phyloP scores from a whole-genome alignment of 1,139 yeast species.

The Saccharomyces hybrid region DNA sequence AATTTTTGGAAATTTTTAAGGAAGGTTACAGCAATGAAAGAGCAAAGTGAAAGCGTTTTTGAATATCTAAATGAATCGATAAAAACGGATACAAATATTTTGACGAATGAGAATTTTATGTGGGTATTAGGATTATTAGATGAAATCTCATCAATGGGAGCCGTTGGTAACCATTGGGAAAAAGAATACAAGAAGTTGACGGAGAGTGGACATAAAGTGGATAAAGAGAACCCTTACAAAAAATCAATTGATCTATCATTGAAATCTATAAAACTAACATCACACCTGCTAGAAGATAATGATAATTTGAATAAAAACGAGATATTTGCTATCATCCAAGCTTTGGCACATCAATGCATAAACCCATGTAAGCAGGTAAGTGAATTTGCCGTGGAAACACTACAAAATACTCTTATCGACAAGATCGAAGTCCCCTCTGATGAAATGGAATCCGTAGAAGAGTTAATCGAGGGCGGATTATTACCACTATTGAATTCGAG shows the following conservation, averaged over 20 bases:
- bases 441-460: conserved; percentile 36
- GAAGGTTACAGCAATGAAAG: conserved; percentile 47
- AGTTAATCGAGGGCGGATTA: conserved; percentile 63
- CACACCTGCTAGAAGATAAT: conserved; percentile 36
- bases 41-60: conserved; percentile 44
- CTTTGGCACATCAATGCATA: conserved; percentile 79
- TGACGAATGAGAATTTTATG: conserved; percentile 49
- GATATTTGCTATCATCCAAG: conserved; percentile 49
- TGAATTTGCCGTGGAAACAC: conserved; percentile 48
- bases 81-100: conserved; percentile 33
- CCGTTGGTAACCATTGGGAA: conserved; percentile 71
- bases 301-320: conserved; percentile 25
- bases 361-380: conserved; percentile 80
- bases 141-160: conserved; percentile 77
- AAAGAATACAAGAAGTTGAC: conserved; percentile 45
- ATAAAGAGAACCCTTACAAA: conserved; percentile 43
- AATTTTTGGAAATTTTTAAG: conserved; percentile 60
- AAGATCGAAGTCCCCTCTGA: conserved; percentile 28
- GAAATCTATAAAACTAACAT: conserved; percentile 53
- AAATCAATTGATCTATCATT: conserved; percentile 52
- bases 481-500: conserved; percentile 54
- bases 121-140: conserved; percentile 62
- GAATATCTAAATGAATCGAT: conserved; percentile 43
- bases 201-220: conserved; percentile 38
- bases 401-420: conserved; percentile 42